phyloP scores from a whole-genome alignment of 306 rosid species.

The Quillaja saponaria region DNA sequence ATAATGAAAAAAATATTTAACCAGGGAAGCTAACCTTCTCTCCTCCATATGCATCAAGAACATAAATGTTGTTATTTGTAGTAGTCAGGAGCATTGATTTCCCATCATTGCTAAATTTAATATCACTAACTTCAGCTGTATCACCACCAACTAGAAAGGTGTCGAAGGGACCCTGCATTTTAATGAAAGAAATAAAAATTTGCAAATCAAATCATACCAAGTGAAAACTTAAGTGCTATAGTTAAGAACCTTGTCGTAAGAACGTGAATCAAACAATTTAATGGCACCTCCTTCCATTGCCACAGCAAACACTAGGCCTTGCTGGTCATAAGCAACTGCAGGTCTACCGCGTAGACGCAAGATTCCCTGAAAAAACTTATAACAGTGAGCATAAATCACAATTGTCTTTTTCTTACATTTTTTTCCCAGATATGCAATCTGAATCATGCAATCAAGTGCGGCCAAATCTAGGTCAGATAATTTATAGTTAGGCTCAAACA shows the following conservation, averaged over 20 bases:
- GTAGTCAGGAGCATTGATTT: slow-evolving; percentile 96
- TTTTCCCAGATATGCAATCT: not conserved
- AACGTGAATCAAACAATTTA: slow-evolving; percentile 92
- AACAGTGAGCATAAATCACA: slow-evolving; percentile 53
- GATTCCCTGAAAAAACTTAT: slow-evolving; percentile 80
- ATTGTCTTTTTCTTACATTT: slow-evolving; percentile 13
- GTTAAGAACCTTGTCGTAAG: slow-evolving; percentile 83
- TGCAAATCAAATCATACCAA: slow-evolving; percentile 16
- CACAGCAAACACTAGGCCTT: slow-evolving; percentile 96
- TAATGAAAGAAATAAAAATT: slow-evolving; percentile 31
- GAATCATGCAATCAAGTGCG: too few species aligned
- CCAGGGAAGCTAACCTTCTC: slow-evolving; percentile 64
- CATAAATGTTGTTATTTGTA: slow-evolving; percentile 76
- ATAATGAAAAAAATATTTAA: slow-evolving; percentile 10
- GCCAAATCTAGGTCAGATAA: too few species aligned
- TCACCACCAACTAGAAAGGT: slow-evolving; percentile 98
- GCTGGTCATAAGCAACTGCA: slow-evolving; percentile 96
- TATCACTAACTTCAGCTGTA: slow-evolving; percentile 93
- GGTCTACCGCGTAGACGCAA: slow-evolving; percentile 91
- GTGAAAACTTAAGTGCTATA: slow-evolving; percentile 18
- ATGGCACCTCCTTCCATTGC: slow-evolving; percentile 99
- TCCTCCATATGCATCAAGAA: slow-evolving; percentile 95
- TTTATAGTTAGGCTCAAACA: too few species aligned
- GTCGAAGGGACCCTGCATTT: slow-evolving; percentile 88
- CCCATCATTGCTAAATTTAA: slow-evolving; percentile 95